Percentiles rank a stretch among this genome's conserved stretches.
Evolutionary conservation across 148 eudicot species (phyloP).

Genomic region (Cornus controversa): DNA sequence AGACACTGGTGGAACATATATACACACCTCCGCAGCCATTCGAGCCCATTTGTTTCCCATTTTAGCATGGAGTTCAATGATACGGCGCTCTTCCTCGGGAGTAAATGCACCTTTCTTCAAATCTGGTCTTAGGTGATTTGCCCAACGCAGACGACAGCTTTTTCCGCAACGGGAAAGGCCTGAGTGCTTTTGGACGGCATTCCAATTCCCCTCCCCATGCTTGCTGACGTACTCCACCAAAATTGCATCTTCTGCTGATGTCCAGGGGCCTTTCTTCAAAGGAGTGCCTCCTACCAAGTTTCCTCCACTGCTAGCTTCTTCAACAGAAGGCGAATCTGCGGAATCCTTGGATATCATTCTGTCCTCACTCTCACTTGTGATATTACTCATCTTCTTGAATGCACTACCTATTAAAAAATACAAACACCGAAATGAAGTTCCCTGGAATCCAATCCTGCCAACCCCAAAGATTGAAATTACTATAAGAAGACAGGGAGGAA

Average conservation of each 20-base stretch:
- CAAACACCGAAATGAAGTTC: constrained; percentile 8
- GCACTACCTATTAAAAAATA: constrained; percentile 1
- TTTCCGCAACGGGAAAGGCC: constrained; percentile 66
- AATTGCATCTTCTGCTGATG: constrained; percentile 53
- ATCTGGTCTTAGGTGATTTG: constrained; percentile 62
- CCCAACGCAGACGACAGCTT: constrained; percentile 66
- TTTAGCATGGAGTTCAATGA: constrained; percentile 56
- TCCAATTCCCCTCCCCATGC: constrained; percentile 65
- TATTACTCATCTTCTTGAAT: constrained; percentile 22
- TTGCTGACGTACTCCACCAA: constrained; percentile 46
- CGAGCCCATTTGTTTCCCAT: constrained; percentile 75
- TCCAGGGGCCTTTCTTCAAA: constrained; percentile 67
- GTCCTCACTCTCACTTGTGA: constrained; percentile 37
- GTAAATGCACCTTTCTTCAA: constrained; percentile 61
- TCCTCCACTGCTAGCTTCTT: constrained; percentile 39
- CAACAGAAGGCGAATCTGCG: constrained; percentile 32
- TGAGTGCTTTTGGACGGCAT: constrained; percentile 51
- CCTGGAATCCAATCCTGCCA: not conserved
- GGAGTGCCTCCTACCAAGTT: constrained; percentile 27
- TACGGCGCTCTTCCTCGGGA: constrained; percentile 45
- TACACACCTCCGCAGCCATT: constrained; percentile 54
- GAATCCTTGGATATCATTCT: constrained; percentile 34
- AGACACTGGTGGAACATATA: not conserved
- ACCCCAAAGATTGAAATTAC: not conserved
- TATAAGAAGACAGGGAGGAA: not conserved